A percentile compares a stretch with the other conserved stretches of the same genome.
Evolutionary conservation across 1,139 yeast species (phyloP).

Genomic region (Arxiozyma heterogenica): DNA sequence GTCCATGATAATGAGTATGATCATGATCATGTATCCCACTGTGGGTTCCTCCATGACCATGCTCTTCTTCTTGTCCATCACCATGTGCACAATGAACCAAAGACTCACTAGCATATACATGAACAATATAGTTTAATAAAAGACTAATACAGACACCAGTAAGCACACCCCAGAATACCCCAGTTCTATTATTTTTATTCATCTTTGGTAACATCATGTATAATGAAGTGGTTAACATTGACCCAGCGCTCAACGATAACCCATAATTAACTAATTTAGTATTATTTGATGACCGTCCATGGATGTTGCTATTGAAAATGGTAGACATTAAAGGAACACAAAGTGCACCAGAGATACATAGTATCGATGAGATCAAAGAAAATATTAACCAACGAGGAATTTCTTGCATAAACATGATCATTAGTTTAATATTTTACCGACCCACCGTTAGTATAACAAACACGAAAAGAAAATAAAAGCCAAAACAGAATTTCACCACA

Average conservation of each 20-base stretch:
- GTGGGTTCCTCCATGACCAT: not conserved
- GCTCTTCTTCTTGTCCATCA: slow-evolving; percentile 22
- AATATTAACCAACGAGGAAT: slow-evolving; percentile 27
- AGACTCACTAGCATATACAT: slow-evolving; percentile 67
- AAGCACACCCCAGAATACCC: slow-evolving; percentile 44
- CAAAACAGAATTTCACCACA: no score
- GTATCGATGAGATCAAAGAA: slow-evolving; percentile 24
- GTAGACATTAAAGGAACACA: slow-evolving; percentile 26
- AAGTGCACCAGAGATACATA: slow-evolving; percentile 27
- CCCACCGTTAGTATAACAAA: not conserved
- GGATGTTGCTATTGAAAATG: slow-evolving; percentile 10
- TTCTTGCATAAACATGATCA: not conserved
- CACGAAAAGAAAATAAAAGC: no score
- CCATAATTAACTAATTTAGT: slow-evolving; percentile 30
- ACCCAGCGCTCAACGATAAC: slow-evolving; percentile 57
- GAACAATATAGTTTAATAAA: slow-evolving; percentile 54
- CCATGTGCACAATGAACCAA: slow-evolving; percentile 78
- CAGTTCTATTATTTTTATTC: slow-evolving; percentile 33
- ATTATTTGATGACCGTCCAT: slow-evolving; percentile 11
- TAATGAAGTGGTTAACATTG: slow-evolving; percentile 65
- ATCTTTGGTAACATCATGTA: slow-evolving; percentile 68
- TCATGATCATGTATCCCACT: slow-evolving; percentile 11
- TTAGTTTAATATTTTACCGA: not conserved
- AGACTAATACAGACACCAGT: slow-evolving; percentile 56
- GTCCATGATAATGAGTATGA: slow-evolving; percentile 13